phyloP scores from a whole-genome alignment of 1,284 basidiomycete species.

The Malassezia nana region DNA sequence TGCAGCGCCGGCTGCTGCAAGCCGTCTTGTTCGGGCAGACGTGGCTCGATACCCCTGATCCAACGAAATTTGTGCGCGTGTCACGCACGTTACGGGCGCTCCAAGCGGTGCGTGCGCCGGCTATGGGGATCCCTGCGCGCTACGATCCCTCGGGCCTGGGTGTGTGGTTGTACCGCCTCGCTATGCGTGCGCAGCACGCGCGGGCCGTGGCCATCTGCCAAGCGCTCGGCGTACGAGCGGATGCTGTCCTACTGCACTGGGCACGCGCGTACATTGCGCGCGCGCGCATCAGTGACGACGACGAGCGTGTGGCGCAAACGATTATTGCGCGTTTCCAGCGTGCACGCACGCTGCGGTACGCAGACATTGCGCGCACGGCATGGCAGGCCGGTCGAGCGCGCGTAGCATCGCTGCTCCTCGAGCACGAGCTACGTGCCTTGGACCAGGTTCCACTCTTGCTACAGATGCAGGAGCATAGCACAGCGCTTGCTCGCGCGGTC shows the following conservation, averaged over 20 bases:
- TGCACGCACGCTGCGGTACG: slow-evolving; percentile 62
- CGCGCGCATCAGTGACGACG: slow-evolving; percentile 53
- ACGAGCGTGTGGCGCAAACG: slow-evolving; percentile 57
- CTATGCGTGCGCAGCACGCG: slow-evolving; percentile 77
- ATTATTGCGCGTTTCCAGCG: slow-evolving; percentile 14
- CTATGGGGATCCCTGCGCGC: slow-evolving; percentile 85
- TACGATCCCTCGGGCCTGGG: slow-evolving; percentile 62
- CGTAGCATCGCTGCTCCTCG: slow-evolving; percentile 83
- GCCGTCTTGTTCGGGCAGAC: slow-evolving; percentile 90
- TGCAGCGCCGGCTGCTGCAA: slow-evolving; percentile 73
- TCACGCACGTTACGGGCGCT: slow-evolving; percentile 86
- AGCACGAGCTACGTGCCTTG: slow-evolving; percentile 75
- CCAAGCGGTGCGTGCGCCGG: slow-evolving; percentile 79
- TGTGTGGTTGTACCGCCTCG: slow-evolving; percentile 68
- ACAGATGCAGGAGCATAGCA: slow-evolving; percentile 83
- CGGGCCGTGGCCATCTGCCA: slow-evolving; percentile 82
- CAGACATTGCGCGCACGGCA: slow-evolving; percentile 84
- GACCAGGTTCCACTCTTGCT: slow-evolving; percentile 87
- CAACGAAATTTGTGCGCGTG: slow-evolving; percentile 79
- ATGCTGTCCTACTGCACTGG: slow-evolving; percentile 87
- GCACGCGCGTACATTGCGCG: slow-evolving; percentile 78
- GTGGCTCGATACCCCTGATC: slow-evolving; percentile 84
- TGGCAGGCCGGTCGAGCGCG: slow-evolving; percentile 79
- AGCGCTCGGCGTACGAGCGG: slow-evolving; percentile 70
- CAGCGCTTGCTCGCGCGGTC: slow-evolving; percentile 80